Evolutionary conservation across 2,329 filamentous ascomycete genomes (phyloP).

Genomic region (Aurifilum marmelostoma): DNA sequence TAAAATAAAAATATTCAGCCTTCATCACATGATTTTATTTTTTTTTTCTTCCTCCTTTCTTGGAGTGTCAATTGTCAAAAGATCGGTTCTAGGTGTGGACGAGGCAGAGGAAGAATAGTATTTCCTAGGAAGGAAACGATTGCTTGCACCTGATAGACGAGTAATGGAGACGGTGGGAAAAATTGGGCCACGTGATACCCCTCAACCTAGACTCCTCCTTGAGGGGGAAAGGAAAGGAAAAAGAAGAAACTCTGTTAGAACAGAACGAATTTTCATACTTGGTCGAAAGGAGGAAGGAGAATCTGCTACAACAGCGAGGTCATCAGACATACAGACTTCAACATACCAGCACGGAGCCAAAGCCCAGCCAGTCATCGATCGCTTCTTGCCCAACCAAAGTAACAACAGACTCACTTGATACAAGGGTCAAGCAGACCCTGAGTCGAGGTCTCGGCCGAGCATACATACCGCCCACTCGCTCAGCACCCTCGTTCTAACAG

Average conservation of each 20-base stretch:
- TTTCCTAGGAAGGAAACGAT: neutral
- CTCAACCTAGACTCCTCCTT: slow-evolving; percentile 14
- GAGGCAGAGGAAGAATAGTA: neutral
- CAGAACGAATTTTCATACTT: neutral
- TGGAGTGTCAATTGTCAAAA: neutral
- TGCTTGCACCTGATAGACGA: neutral
- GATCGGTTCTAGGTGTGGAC: too few relatives aligned
- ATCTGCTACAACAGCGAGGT: neutral
- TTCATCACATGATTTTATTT: neutral
- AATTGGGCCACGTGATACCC: slow-evolving; percentile 24
- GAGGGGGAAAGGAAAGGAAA: neutral
- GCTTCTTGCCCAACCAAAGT: neutral
- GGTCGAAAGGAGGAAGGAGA: neutral
- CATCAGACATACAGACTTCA: neutral
- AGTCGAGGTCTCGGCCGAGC: neutral
- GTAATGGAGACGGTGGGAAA: neutral
- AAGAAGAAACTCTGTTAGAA: neutral
- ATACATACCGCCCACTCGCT: neutral
- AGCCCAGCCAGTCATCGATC: neutral
- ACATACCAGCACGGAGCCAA: neutral
- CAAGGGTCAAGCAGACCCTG: neutral
- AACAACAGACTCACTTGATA: too few relatives aligned
- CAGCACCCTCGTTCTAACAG: neutral
- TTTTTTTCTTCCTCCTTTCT: too few relatives aligned
- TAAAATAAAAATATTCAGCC: neutral